Conservation (phyloP, 129 eudicot genomes). For the Flaveria ramosissima region DNA sequence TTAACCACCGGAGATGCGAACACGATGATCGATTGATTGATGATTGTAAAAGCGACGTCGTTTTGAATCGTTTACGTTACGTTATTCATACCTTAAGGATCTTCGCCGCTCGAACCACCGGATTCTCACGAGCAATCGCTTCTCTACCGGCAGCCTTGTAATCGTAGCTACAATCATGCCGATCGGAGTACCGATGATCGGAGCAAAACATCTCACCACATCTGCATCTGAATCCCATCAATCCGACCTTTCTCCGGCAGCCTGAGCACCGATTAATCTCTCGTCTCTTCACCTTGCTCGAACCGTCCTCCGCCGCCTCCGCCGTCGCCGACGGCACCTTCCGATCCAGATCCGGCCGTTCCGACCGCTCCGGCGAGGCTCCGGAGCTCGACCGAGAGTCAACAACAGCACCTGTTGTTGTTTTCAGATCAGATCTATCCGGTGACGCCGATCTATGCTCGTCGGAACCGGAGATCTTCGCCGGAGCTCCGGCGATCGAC, state of each 20-base stretch:
- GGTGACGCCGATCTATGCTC: slow-evolving; percentile 37
- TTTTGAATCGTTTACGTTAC: slow-evolving; percentile 1
- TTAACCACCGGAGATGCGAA: slow-evolving; percentile 25
- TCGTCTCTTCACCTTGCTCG: slow-evolving; percentile 33
- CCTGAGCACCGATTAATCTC: slow-evolving; percentile 75
- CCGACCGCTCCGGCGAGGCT: slow-evolving; percentile 27
- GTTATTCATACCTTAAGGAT: slow-evolving; percentile 61
- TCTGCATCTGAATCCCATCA: slow-evolving; percentile 81
- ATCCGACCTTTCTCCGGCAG: slow-evolving; percentile 68
- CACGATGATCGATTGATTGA: slow-evolving; percentile 19
- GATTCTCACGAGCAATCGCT: slow-evolving; percentile 82
- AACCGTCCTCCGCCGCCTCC: slow-evolving; percentile 13
- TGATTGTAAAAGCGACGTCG: slow-evolving; percentile 29
- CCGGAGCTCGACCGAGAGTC: slow-evolving; percentile 44
- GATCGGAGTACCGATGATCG: slow-evolving; percentile 83
- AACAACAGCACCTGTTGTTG: slow-evolving; percentile 4
- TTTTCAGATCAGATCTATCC: slow-evolving; percentile 50
- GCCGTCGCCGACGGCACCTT: not conserved
- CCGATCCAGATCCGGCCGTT: slow-evolving; percentile 36
- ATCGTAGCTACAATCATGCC: slow-evolving; percentile 85
- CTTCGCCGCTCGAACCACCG: slow-evolving; percentile 79
- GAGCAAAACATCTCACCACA: slow-evolving; percentile 84
- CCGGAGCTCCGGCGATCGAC: slow-evolving; percentile 34
- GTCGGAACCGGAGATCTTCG: slow-evolving; percentile 39
- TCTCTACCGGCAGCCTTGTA: slow-evolving; percentile 85